These are phyloP conservation scores for Leishmania major DNA, from an alignment of 208 protist genomes.

Conservation along the genomic window DNA sequence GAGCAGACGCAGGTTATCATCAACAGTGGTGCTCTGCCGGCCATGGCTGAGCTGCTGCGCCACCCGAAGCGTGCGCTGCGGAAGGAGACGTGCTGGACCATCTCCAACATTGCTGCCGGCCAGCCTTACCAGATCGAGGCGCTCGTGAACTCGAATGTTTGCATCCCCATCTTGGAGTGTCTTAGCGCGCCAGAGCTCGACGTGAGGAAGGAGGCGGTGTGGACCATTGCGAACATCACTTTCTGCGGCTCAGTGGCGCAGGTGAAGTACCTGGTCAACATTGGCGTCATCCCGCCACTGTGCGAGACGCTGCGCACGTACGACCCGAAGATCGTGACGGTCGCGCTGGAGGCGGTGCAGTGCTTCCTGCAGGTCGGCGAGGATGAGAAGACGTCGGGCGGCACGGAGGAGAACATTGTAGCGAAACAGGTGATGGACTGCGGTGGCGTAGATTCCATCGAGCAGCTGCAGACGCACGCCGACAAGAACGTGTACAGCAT, in stretches of 20 bases:
- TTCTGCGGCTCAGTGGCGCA: constrained; percentile 92
- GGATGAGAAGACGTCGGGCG: constrained; percentile 46
- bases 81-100: constrained; percentile 99
- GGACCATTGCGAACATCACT: constrained; percentile 97
- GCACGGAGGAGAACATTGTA: constrained; percentile 60
- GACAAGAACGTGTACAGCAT: constrained; percentile 96
- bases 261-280: constrained; percentile 90
- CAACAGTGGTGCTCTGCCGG: constrained; percentile 86
- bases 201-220: constrained; percentile 98
- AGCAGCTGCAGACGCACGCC: constrained; percentile 93
- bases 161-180: constrained; percentile 92
- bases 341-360: constrained; percentile 97
- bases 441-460: constrained; percentile 94
- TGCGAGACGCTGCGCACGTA: constrained; percentile 91
- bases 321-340: constrained; percentile 93
- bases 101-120: constrained; percentile 99
- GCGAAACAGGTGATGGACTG: constrained; percentile 90
- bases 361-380: constrained; percentile 93
- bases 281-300: constrained; percentile 91
- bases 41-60: constrained; percentile 82
- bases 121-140: constrained; percentile 94
- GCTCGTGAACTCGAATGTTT: constrained; percentile 90
- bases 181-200: constrained; percentile 91
- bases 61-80: constrained; percentile 89
- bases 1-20: constrained; percentile 96